Evolutionary conservation across 2,329 filamentous ascomycete genomes (phyloP).

Genomic region (Polychaeton citri): DNA sequence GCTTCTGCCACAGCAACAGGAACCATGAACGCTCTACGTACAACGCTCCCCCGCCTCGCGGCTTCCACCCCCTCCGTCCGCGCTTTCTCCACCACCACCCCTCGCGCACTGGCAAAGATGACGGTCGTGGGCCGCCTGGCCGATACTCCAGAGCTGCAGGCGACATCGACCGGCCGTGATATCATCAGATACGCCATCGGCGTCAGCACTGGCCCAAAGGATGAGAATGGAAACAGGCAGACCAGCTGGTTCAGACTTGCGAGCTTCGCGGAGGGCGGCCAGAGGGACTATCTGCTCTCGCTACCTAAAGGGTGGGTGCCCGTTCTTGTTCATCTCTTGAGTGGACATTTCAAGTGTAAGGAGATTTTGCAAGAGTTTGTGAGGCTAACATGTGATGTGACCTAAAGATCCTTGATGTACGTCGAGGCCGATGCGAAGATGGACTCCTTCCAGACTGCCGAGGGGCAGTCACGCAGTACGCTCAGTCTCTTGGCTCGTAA

Average conservation of each 20-base stretch:
- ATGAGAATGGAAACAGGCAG: constrained; percentile 52
- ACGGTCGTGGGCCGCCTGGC: constrained; percentile 77
- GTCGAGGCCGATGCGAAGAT: constrained; percentile 72
- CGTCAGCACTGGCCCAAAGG: constrained; percentile 50
- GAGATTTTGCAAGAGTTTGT: background rate
- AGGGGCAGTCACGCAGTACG: constrained; percentile 51
- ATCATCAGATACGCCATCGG: constrained; percentile 67
- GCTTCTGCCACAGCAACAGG: no score
- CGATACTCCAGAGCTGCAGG: constrained; percentile 59
- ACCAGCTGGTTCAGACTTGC: constrained; percentile 78
- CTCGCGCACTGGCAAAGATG: constrained; percentile 60
- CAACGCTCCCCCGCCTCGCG: constrained; percentile 32
- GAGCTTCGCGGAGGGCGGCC: constrained; percentile 57
- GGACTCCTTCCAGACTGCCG: constrained; percentile 51
- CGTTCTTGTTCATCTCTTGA: background rate
- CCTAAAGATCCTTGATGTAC: constrained; percentile 57
- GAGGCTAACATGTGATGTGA: background rate
- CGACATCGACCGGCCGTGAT: constrained; percentile 58
- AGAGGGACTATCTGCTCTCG: constrained; percentile 57
- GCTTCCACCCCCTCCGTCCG: constrained; percentile 35
- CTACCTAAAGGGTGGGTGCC: constrained; percentile 69
- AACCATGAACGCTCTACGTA: constrained; percentile 21
- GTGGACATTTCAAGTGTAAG: background rate
- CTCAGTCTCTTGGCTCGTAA: constrained; percentile 71
- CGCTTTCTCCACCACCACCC: constrained; percentile 59